Evolutionary conservation across 2,329 filamentous ascomycete genomes (phyloP).

Genomic region (Zymoseptoria pseudotritici): DNA sequence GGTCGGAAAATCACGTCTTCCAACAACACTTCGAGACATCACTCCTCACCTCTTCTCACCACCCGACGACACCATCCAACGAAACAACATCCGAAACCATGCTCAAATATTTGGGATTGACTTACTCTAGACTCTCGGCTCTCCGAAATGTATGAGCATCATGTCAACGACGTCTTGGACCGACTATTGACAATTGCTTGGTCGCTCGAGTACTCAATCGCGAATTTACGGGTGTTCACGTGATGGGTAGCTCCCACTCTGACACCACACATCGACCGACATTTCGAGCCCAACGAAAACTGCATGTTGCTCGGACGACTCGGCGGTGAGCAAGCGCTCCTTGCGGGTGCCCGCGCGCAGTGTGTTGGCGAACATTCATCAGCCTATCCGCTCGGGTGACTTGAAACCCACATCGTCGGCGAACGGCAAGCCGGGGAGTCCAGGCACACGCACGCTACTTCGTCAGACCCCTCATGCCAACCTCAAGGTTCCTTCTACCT

Average conservation of each 20-base stretch:
- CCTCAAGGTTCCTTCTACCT: not conserved
- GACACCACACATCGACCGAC: not conserved
- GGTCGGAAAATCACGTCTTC: not conserved
- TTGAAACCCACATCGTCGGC: conserved; percentile 3
- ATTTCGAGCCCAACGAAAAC: not conserved
- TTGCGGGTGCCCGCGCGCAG: not conserved
- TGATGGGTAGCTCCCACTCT: not conserved
- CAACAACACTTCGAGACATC: not conserved
- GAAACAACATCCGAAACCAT: not conserved
- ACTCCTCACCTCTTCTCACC: not conserved
- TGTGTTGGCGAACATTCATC: not conserved
- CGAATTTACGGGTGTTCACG: not conserved
- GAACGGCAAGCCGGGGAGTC: not conserved
- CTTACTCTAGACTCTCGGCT: not conserved
- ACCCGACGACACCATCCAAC: not conserved
- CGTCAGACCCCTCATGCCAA: not conserved
- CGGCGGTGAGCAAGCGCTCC: conserved; percentile 2
- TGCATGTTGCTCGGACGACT: conserved; percentile 3
- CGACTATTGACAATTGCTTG: not conserved
- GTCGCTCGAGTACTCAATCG: not conserved
- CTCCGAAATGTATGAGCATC: not conserved
- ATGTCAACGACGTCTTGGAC: not conserved
- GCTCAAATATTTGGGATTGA: not conserved
- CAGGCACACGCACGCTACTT: not conserved
- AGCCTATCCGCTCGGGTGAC: conserved; percentile 3